phyloP scores from a whole-genome alignment of 2,329 filamentous ascomycete species.

The Diplodia sapinea region DNA sequence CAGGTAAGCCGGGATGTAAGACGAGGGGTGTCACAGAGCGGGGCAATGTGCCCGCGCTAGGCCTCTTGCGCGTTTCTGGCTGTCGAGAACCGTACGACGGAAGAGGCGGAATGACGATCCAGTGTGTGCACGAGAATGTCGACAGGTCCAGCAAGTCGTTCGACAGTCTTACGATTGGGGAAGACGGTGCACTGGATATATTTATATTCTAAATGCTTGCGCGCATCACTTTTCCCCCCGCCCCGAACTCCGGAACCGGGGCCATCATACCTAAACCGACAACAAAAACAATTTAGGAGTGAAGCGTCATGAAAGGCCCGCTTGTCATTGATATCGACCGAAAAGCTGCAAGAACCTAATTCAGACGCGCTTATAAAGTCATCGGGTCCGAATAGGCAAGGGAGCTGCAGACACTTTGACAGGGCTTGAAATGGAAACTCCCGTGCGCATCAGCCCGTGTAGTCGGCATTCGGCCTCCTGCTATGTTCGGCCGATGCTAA shows the following conservation, averaged over 20 bases:
- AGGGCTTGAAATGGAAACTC: background rate
- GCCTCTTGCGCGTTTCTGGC: too few relatives aligned
- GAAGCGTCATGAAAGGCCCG: background rate
- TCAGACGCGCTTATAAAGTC: background rate
- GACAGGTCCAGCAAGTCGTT: background rate
- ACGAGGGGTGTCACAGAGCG: too few relatives aligned
- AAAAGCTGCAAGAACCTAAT: background rate
- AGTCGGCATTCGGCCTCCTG: background rate
- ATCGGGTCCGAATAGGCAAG: background rate
- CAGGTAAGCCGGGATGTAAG: too few relatives aligned
- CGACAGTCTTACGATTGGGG: background rate
- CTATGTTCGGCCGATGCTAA: background rate
- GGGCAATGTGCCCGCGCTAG: too few relatives aligned
- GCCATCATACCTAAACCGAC: background rate
- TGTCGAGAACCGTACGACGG: too few relatives aligned
- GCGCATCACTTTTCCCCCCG: background rate
- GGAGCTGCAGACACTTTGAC: background rate
- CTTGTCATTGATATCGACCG: background rate
- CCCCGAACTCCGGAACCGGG: background rate
- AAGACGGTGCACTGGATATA: background rate
- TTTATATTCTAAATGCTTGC: background rate
- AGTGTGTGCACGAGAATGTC: background rate
- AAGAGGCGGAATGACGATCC: too few relatives aligned
- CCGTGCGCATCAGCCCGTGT: background rate
- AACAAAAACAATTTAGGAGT: background rate